Evolutionary conservation across 2,329 filamentous ascomycete genomes (phyloP).

Genomic region (Beauveria asiatica): DNA sequence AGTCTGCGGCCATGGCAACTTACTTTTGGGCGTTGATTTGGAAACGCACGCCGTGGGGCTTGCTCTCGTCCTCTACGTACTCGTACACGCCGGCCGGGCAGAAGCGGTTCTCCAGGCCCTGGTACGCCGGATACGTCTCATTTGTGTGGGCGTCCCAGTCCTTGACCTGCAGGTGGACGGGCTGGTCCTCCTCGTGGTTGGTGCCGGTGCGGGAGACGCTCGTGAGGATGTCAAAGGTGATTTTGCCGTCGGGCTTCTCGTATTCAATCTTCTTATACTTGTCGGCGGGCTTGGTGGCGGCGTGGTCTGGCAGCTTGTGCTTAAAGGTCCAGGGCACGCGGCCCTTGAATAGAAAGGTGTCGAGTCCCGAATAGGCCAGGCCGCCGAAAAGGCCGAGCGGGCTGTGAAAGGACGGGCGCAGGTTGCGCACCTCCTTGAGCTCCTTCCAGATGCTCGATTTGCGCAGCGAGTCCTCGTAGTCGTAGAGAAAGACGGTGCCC

Average conservation of each 20-base stretch:
- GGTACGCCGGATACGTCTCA: conserved; percentile 75
- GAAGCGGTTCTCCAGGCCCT: conserved; percentile 92
- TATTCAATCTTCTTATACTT: conserved; percentile 86
- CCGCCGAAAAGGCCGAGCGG: conserved; percentile 85
- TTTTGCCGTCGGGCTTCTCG: conserved; percentile 88
- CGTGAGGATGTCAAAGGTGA: conserved; percentile 93
- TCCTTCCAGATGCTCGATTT: conserved; percentile 89
- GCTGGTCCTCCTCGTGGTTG: conserved; percentile 98
- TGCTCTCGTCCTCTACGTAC: conserved; percentile 86
- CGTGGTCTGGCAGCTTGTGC: conserved; percentile 71
- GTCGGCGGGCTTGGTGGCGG: conserved; percentile 70
- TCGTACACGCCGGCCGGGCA: conserved; percentile 97
- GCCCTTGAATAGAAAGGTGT: conserved; percentile 81
- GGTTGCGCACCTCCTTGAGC: conserved; percentile 90
- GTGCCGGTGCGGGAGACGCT: conserved; percentile 92
- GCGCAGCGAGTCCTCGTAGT: conserved; percentile 85
- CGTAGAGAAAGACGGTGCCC: conserved; percentile 80
- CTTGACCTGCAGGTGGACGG: conserved; percentile 87
- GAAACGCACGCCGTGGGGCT: conserved; percentile 83
- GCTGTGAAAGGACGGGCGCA: conserved; percentile 88
- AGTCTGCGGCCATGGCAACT: conserved; percentile 31
- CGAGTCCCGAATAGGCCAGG: conserved; percentile 84
- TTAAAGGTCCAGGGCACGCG: conserved; percentile 85
- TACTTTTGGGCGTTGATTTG: conserved; percentile 98
- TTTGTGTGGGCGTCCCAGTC: conserved; percentile 90